Conservation (phyloP, 2,329 filamentous ascomycete species). For the Sporothrix humicola region DNA sequence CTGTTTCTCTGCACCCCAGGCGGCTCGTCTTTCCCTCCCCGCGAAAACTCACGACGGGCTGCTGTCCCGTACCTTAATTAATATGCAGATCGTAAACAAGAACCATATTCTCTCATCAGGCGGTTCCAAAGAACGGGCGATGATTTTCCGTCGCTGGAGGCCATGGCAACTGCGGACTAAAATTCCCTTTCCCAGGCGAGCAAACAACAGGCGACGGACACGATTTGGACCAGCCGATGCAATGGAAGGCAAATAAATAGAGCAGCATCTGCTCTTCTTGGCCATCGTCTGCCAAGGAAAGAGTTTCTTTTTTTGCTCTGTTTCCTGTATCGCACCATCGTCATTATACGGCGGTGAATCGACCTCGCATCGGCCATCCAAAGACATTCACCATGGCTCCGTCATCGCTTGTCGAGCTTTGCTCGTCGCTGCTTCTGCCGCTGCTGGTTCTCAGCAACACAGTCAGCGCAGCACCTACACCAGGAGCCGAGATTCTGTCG, state of each 20-base stretch:
- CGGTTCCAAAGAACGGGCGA: constrained; percentile 18
- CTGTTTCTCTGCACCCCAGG: neutral
- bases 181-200: neutral
- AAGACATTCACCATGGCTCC: neutral
- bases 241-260: constrained; percentile 10
- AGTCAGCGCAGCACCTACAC: neutral
- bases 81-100: constrained; percentile 4
- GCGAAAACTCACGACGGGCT: neutral
- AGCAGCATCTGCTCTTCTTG: neutral
- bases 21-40: neutral
- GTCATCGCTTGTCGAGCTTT: constrained; percentile 1
- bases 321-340: neutral
- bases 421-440: constrained; percentile 21
- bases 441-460: constrained; percentile 10
- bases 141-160: constrained; percentile 2
- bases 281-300: constrained; percentile 3
- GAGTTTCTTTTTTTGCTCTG: too few relatives aligned
- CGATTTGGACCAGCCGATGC: neutral
- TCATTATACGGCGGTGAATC: neutral
- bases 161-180: too few relatives aligned
- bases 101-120: neutral
- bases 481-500: neutral
- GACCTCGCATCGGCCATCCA: neutral
- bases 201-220: neutral
- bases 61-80: constrained; percentile 26